Base-by-base conservation (phyloP, 2,329 filamentous ascomycete species). In the Raffaelea arxii region DNA sequence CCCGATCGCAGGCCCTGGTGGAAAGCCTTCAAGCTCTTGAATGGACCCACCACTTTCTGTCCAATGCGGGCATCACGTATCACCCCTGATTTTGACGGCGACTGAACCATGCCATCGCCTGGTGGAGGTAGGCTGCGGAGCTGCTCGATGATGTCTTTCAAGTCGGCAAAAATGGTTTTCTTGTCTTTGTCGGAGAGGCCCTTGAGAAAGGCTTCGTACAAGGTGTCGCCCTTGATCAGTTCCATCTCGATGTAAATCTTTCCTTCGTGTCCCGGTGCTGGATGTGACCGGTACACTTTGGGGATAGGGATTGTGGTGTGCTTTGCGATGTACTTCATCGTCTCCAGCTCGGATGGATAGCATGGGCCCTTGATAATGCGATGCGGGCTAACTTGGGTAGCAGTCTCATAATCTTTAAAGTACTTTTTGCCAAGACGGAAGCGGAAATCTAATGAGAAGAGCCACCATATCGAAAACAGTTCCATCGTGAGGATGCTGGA, bases 331-430 rank as follows among this genome's bases (percentile, higher is more conserved):
- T 46, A 46, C 14, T 42, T 19, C 6, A 49, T 41, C 9, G 43
- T 43, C 40, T 46, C 47, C 39, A 49, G 21, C 43, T 49, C 43
- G n/a, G 38, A 30, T 6, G 43, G 47, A 24, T 39, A 25, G 25
- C 43, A 49, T 11, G 47, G 47, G 36, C 47, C 47, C 43, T 49
- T 49, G 47, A 49, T 49, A 40, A 43, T 38, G 45, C 44, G 44
- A 46, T 37, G 44, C 38, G 38, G 11, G 44, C 44, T 46, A 23
- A 46, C 44, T 39, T 42, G 44, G 27, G 42, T 30, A 30, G 42
- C 38, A 37, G 30, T 46, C 30, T 36, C 27, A 18, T 36, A n/a
- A 30, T 22, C n/a, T 37, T 25, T 41, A 23, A 41, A 46, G 23
- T n/a, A 37, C 40, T 36, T 25, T 25, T 39, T 38, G 30, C 44